phyloP scores from a whole-genome alignment of 345 rosid genomes.

The Erysimum cheiranthoides region DNA sequence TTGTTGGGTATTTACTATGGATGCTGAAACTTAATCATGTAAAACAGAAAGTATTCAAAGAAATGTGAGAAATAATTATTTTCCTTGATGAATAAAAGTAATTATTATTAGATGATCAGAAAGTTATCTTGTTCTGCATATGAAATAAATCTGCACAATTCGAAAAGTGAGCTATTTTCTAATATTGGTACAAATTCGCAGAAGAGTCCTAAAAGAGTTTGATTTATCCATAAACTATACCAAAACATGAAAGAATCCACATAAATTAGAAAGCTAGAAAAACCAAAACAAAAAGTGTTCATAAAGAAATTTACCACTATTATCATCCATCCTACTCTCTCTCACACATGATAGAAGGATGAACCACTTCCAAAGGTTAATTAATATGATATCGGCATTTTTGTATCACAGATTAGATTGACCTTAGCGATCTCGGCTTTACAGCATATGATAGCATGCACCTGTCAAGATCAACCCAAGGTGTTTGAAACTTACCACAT shows the following conservation, averaged over 20 bases:
- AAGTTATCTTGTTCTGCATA: background rate
- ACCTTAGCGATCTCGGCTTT: background rate
- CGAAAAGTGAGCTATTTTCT: no score
- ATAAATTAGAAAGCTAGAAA: background rate
- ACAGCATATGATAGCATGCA: background rate
- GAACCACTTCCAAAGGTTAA: background rate
- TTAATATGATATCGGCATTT: background rate
- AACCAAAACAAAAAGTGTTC: background rate
- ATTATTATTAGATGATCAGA: background rate
- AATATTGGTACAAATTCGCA: no score
- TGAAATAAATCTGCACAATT: background rate
- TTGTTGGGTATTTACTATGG: background rate
- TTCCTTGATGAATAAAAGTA: background rate
- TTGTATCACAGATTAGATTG: background rate
- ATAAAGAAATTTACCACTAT: background rate
- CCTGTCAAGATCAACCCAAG: conserved; percentile 13
- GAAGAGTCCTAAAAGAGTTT: no score
- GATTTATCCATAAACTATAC: background rate
- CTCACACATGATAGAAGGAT: background rate
- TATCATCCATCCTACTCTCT: background rate
- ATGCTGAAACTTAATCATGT: background rate
- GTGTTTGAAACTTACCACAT: conserved; percentile 53
- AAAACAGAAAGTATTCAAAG: background rate
- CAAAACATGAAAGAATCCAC: background rate
- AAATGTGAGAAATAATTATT: background rate